These are phyloP conservation scores for Neurospora crassa DNA, from an alignment of 2,329 filamentous ascomycete species.

Conservation along the genomic window DNA sequence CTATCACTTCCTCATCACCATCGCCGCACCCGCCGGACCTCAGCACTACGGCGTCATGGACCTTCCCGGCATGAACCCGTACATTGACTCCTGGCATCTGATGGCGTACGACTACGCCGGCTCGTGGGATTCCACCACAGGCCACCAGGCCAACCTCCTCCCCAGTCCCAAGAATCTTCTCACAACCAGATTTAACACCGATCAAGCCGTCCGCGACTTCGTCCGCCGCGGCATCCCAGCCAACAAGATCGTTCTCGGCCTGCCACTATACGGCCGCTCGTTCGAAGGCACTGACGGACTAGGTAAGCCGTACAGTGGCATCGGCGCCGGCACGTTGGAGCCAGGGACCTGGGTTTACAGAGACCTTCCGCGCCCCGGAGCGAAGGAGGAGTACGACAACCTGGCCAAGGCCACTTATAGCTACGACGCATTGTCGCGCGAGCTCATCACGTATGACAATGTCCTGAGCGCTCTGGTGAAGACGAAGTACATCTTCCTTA, in stretches of 20 bases:
- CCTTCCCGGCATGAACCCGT: conserved; percentile 35
- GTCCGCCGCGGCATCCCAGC: conserved; percentile 45
- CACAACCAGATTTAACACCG: conserved; percentile 60
- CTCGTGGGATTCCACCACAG: conserved; percentile 49
- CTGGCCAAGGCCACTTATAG: conserved; percentile 58
- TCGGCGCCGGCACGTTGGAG: conserved; percentile 49
- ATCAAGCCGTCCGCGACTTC: conserved; percentile 57
- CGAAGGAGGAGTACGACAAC: conserved; percentile 46
- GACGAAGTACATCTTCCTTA: conserved; percentile 49
- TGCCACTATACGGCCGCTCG: conserved; percentile 72
- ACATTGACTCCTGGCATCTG: conserved; percentile 45
- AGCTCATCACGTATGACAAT: conserved; percentile 64
- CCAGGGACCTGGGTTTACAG: conserved; percentile 65
- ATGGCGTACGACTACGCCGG: conserved; percentile 66
- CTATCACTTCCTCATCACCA: conserved; percentile 25
- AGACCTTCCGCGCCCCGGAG: conserved; percentile 52
- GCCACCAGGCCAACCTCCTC: conserved; percentile 63
- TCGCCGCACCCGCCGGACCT: conserved; percentile 30
- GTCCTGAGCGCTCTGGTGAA: conserved; percentile 50
- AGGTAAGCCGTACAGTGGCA: conserved; percentile 52
- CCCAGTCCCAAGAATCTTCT: conserved; percentile 37
- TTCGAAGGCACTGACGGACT: conserved; percentile 60
- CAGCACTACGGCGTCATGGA: conserved; percentile 35
- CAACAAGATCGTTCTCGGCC: conserved; percentile 62
- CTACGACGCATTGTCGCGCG: conserved; percentile 48